Percentiles rank a stretch among this genome's conserved stretches.
Evolutionary conservation across 108 stramenopile genomes (phyloP).

Genomic region (Mediolabrus comicus): DNA sequence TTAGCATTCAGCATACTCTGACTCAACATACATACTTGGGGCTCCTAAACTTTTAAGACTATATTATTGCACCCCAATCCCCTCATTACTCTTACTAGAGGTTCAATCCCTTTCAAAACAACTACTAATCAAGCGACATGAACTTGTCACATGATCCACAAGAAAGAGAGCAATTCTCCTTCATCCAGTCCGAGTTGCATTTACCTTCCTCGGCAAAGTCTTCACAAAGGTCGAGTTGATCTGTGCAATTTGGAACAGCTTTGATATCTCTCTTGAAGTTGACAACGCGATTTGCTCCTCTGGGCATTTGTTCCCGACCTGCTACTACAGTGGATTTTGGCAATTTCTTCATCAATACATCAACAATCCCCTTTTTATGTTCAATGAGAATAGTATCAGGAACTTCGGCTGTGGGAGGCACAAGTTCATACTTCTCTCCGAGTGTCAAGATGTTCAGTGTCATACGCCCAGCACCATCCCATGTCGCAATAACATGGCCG

Average conservation of each 20-base stretch:
- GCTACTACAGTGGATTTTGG: background rate
- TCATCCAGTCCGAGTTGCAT: slow-evolving; percentile 29
- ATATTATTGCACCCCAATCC: too few species aligned
- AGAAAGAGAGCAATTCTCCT: background rate
- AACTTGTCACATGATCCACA: slow-evolving; percentile 2
- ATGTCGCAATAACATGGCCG: slow-evolving; percentile 35
- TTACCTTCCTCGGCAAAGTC: slow-evolving; percentile 14
- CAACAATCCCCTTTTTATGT: slow-evolving; percentile 1
- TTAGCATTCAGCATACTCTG: too few species aligned
- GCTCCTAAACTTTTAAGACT: too few species aligned
- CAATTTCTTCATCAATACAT: slow-evolving; percentile 12
- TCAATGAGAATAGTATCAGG: background rate
- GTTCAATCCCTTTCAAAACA: too few species aligned
- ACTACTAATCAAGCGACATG: too few species aligned
- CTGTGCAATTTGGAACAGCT: slow-evolving; percentile 9
- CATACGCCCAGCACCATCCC: slow-evolving; percentile 53
- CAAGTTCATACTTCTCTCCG: slow-evolving; percentile 22
- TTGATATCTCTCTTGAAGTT: slow-evolving; percentile 51
- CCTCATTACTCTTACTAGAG: too few species aligned
- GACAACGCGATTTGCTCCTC: slow-evolving; percentile 52
- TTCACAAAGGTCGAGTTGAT: slow-evolving; percentile 7
- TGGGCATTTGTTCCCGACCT: slow-evolving; percentile 55
- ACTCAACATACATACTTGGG: too few species aligned
- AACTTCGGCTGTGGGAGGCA: background rate
- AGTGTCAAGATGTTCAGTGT: slow-evolving; percentile 53